Percentiles rank a stretch among this genome's conserved stretches.
Conservation (phyloP, 306 rosid genomes). For the Cucurbita moschata region DNA sequence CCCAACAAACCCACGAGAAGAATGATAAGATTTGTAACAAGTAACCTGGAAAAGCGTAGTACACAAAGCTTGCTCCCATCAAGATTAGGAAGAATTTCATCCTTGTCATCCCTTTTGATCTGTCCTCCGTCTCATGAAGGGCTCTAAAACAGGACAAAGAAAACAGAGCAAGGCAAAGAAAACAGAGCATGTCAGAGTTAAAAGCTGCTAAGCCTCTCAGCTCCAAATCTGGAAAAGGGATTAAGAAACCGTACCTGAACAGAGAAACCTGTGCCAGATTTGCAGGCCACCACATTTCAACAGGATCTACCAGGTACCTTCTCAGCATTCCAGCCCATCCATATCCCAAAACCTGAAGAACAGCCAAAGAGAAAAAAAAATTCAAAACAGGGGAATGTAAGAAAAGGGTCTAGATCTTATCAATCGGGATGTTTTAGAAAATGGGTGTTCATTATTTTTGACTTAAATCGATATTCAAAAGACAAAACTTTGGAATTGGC, state of each 20-base stretch:
- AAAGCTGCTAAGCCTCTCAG: not conserved
- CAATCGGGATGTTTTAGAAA: not conserved
- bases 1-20: slow-evolving; percentile 99
- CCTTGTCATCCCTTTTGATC: slow-evolving; percentile 46
- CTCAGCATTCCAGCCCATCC: slow-evolving; percentile 99
- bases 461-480: not conserved
- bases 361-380: not conserved
- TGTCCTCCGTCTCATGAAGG: slow-evolving; percentile 75
- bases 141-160: slow-evolving; percentile 39
- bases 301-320: slow-evolving; percentile 86
- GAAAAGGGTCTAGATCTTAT: not conserved
- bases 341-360: slow-evolving; percentile 69
- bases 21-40: slow-evolving; percentile 61
- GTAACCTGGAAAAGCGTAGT: slow-evolving; percentile 87
- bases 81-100: slow-evolving; percentile 73
- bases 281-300: slow-evolving; percentile 99
- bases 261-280: slow-evolving; percentile 97
- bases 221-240: not conserved
- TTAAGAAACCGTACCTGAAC: slow-evolving; percentile 42
- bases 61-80: slow-evolving; percentile 58
- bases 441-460: not conserved
- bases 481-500: not conserved
- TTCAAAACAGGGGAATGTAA: not conserved
- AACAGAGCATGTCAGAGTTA: too few species aligned
- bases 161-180: too few species aligned